These are phyloP conservation scores for Moesziomyces sp. DNA, from an alignment of 1,284 basidiomycete genomes.

Conservation along the genomic window DNA sequence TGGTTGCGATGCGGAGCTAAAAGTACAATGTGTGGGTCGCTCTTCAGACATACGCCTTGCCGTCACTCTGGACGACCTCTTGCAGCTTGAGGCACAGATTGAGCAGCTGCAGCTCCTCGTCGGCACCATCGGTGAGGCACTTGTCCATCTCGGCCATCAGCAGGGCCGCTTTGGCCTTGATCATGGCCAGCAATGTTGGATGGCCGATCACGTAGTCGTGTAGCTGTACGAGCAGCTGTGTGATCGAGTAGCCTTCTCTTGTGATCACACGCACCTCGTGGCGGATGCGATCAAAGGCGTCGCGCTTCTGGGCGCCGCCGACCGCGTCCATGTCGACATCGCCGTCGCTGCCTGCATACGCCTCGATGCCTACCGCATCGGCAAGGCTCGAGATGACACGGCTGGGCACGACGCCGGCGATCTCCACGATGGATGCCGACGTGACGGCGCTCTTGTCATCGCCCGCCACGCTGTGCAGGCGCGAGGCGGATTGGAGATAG, in stretches of 20 bases:
- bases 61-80: conserved; percentile 39
- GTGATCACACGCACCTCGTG: conserved; percentile 80
- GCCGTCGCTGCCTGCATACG: conserved; percentile 66
- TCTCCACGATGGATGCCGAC: conserved; percentile 81
- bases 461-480: conserved; percentile 71
- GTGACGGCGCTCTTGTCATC: conserved; percentile 38
- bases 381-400: conserved; percentile 78
- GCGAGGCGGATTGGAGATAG: conserved; percentile 93
- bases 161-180: conserved; percentile 84
- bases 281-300: conserved; percentile 78
- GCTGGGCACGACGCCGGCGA: conserved; percentile 92
- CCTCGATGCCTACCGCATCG: conserved; percentile 77
- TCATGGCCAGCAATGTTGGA: conserved; percentile 80
- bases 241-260: conserved; percentile 89
- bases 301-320: conserved; percentile 39
- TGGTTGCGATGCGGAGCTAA: conserved; percentile 6
- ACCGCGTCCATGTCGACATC: conserved; percentile 73
- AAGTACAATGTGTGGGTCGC: conserved; percentile 11
- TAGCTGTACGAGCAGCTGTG: conserved; percentile 89
- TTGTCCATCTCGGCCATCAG: conserved; percentile 96
- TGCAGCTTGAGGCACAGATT: conserved; percentile 81
- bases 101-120: conserved; percentile 94
- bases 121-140: conserved; percentile 94
- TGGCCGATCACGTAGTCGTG: conserved; percentile 90
- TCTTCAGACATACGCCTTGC: conserved; percentile 36